These are phyloP conservation scores for Fusarium subtropicale DNA, from an alignment of 2,329 filamentous ascomycete genomes.

Conservation along the genomic window DNA sequence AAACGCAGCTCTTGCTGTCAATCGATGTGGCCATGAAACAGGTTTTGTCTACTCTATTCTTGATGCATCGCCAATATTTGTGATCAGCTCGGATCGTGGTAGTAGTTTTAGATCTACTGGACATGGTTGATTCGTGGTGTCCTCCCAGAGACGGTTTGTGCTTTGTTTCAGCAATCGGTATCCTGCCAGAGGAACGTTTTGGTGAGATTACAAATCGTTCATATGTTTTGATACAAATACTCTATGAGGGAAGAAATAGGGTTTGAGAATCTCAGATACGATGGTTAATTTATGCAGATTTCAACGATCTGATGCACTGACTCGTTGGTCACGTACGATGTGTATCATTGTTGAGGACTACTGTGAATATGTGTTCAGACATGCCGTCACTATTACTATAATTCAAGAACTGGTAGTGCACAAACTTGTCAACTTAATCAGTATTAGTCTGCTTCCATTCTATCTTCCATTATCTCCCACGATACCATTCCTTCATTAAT, in stretches of 20 bases:
- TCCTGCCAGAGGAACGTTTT: not conserved
- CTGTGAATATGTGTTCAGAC: too few relatives aligned
- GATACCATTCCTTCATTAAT: fast-evolving
- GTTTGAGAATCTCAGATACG: not conserved
- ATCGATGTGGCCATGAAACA: not conserved
- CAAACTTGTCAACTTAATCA: not conserved
- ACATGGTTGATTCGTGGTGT: not conserved
- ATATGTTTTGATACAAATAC: not conserved
- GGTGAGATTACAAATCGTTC: fast-evolving
- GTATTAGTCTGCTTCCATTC: fast-evolving
- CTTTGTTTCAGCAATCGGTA: not conserved
- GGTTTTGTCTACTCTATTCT: not conserved
- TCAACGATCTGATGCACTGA: not conserved
- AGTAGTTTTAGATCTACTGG: not conserved
- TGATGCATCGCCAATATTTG: not conserved
- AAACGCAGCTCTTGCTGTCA: not conserved
- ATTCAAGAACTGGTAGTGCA: too few relatives aligned
- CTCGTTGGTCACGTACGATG: not conserved
- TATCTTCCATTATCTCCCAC: too few relatives aligned
- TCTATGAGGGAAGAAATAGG: too few relatives aligned
- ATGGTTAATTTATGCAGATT: not conserved
- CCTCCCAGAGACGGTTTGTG: not conserved
- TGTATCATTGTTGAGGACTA: too few relatives aligned
- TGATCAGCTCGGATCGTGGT: not conserved
- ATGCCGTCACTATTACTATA: not conserved